Evolutionary conservation across 1,284 basidiomycete species (phyloP).

Genomic region (Cryptococcus floricola): DNA sequence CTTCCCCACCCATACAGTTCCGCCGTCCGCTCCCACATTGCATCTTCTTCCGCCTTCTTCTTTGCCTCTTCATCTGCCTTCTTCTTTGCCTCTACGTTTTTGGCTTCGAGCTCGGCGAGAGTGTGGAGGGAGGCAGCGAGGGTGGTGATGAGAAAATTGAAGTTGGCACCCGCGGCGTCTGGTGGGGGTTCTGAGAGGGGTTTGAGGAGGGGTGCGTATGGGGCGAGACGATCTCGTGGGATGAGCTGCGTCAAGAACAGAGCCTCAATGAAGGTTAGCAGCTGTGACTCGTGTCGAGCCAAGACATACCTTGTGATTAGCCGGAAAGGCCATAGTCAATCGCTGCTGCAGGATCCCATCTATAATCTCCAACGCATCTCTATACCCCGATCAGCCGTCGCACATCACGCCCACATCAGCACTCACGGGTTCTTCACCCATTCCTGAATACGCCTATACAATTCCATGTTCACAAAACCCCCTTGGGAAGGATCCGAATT

Average conservation of each 20-base stretch:
- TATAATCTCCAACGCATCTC: slow-evolving; percentile 10
- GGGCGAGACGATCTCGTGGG: slow-evolving; percentile 2
- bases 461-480: slow-evolving; percentile 3
- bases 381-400: background rate
- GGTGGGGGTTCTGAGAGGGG: background rate
- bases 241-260: slow-evolving; percentile 10
- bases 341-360: slow-evolving; percentile 9
- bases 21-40: slow-evolving; percentile 3
- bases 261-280: slow-evolving; percentile 1
- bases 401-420: background rate
- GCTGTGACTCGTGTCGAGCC: background rate
- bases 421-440: slow-evolving; percentile 11
- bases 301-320: slow-evolving; percentile 7
- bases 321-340: slow-evolving; percentile 6
- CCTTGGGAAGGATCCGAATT: slow-evolving; percentile 7
- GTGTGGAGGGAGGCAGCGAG: slow-evolving; percentile 3
- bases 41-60: slow-evolving; percentile 6
- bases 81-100: slow-evolving; percentile 4
- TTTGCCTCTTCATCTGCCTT: slow-evolving; percentile 7
- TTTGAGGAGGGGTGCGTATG: slow-evolving; percentile 9
- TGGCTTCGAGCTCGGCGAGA: background rate
- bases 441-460: slow-evolving; percentile 4
- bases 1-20: slow-evolving; percentile 6
- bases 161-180: background rate
- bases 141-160: slow-evolving; percentile 5